These are phyloP conservation scores for Vitis hybrid DNA, from an alignment of 177 flowering plant genomes.

Conservation along the genomic window DNA sequence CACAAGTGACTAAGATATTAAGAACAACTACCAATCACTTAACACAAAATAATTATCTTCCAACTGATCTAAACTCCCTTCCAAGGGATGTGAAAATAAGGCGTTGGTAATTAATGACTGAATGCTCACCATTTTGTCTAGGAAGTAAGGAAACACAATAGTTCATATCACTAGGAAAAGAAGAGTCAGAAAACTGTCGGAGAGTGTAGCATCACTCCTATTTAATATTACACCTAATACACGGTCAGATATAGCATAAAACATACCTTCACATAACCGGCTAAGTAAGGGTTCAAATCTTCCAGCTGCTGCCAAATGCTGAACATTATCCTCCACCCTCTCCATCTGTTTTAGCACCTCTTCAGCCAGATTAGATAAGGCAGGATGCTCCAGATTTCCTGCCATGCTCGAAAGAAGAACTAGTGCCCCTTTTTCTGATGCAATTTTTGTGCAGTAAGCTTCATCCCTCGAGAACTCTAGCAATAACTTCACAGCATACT, in stretches of 20 bases:
- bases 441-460: slow-evolving; percentile 45
- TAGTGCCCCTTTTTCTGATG: slow-evolving; percentile 59
- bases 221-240: no score
- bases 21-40: not conserved
- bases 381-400: slow-evolving; percentile 49
- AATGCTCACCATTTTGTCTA: no score
- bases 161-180: no score
- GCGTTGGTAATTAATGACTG: no score
- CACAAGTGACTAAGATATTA: not conserved
- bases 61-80: no score
- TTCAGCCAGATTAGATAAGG: slow-evolving; percentile 56
- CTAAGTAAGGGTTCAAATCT: slow-evolving; percentile 57
- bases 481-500: slow-evolving; percentile 52
- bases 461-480: slow-evolving; percentile 50
- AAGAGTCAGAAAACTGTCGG: no score
- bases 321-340: slow-evolving; percentile 45
- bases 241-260: not conserved
- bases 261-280: slow-evolving; percentile 50
- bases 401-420: slow-evolving; percentile 61
- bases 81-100: no score
- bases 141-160: no score
- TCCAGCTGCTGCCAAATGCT: slow-evolving; percentile 59
- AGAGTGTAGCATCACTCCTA: no score
- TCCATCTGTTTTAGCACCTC: slow-evolving; percentile 47
- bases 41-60: no score